Conservation (phyloP, 164 flowering plant genomes). For the Akebia trifoliata region DNA sequence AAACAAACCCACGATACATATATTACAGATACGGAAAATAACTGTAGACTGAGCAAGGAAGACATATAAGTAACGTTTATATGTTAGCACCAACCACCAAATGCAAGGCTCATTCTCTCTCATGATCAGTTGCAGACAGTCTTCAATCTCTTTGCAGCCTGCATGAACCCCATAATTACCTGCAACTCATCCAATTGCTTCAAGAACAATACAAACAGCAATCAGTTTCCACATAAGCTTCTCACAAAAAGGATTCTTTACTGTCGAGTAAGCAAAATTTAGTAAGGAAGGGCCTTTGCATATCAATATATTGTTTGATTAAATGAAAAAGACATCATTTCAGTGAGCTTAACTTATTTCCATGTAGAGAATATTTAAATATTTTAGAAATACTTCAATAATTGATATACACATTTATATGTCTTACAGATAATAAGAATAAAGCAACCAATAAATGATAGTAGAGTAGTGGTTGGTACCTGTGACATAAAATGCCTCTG, state of each 20-base stretch:
- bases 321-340: too few species aligned
- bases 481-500: slow-evolving; percentile 92
- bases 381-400: too few species aligned
- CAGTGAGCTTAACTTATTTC: too few species aligned
- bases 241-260: too few species aligned
- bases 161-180: slow-evolving; percentile 81
- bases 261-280: too few species aligned
- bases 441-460: neutral
- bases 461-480: slow-evolving; percentile 36
- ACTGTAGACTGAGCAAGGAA: slow-evolving; percentile 22
- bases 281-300: too few species aligned
- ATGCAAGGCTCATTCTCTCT: slow-evolving; percentile 10
- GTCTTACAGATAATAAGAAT: neutral
- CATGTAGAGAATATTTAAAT: too few species aligned
- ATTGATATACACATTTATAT: neutral
- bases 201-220: slow-evolving; percentile 21
- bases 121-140: slow-evolving; percentile 57
- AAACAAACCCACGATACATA: slow-evolving; percentile 28
- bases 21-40: slow-evolving; percentile 35
- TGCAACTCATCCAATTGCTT: slow-evolving; percentile 97
- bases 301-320: too few species aligned
- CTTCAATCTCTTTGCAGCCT: slow-evolving; percentile 85
- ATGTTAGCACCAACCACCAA: slow-evolving; percentile 33
- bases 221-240: slow-evolving; percentile 14
- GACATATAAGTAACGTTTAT: slow-evolving; percentile 20